phyloP scores from a whole-genome alignment of 2,329 filamentous ascomycete species.

The Geosmithia flava region DNA sequence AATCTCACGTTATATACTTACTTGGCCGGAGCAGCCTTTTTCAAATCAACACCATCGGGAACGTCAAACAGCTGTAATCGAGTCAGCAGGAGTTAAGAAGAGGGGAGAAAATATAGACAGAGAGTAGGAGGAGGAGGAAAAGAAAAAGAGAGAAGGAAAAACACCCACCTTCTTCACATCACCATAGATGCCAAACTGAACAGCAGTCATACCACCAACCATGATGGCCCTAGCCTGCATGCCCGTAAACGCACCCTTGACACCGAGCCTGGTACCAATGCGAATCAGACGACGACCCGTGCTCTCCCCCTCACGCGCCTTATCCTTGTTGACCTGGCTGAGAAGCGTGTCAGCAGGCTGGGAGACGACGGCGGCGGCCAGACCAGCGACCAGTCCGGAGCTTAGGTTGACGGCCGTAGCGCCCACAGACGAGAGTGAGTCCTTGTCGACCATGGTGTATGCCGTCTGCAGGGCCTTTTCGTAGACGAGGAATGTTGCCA shows the following conservation, averaged over 20 bases:
- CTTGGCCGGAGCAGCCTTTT: not conserved
- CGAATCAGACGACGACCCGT: conserved; percentile 64
- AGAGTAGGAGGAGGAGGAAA: too few relatives aligned
- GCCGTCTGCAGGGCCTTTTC: conserved; percentile 64
- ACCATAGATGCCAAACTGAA: conserved; percentile 76
- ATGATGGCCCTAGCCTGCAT: conserved; percentile 47
- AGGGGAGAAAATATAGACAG: too few relatives aligned
- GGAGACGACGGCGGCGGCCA: conserved; percentile 67
- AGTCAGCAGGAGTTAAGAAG: not conserved
- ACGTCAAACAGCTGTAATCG: not conserved
- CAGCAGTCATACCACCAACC: conserved; percentile 53
- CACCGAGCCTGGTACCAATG: conserved; percentile 65
- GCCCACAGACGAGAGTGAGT: conserved; percentile 43
- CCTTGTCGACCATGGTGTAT: conserved; percentile 55
- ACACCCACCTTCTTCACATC: conserved; percentile 48
- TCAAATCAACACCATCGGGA: not conserved
- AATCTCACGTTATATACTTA: not conserved
- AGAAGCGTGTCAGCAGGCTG: conserved; percentile 80
- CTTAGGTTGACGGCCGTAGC: conserved; percentile 65
- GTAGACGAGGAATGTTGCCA: conserved; percentile 78
- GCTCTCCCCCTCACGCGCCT: conserved; percentile 65
- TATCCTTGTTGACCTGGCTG: conserved; percentile 79
- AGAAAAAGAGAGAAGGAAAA: not conserved
- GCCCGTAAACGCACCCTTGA: conserved; percentile 60
- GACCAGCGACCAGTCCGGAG: conserved; percentile 31